A percentile compares a stretch with the other conserved stretches of the same genome.
These are phyloP conservation scores for Fraxinus quadrangulata DNA, from an alignment of 257 asterid species.

Conservation along the genomic window DNA sequence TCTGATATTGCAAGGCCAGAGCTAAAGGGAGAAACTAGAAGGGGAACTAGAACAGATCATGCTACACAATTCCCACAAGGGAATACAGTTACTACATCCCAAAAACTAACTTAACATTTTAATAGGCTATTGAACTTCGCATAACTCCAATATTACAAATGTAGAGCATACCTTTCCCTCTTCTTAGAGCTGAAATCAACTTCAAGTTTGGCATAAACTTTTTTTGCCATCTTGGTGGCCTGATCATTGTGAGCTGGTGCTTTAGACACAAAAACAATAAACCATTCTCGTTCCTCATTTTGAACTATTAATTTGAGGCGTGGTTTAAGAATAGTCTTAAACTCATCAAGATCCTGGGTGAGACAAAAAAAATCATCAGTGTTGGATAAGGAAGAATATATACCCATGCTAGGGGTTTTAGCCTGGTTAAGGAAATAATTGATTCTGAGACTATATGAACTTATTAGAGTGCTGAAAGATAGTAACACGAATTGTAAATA, in stretches of 20 bases:
- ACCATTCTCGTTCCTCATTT: conserved; percentile 98
- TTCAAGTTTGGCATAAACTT: conserved; percentile 90
- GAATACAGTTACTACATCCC: conserved; percentile 9
- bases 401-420: conserved; percentile 21
- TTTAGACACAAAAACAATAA: conserved; percentile 88
- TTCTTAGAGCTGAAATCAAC: conserved; percentile 97
- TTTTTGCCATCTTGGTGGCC: conserved; percentile 97
- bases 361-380: conserved; percentile 20
- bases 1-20: not conserved
- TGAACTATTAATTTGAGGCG: conserved; percentile 95
- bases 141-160: conserved; percentile 12
- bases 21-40: not conserved
- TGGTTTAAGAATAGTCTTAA: conserved; percentile 93
- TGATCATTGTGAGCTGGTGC: conserved; percentile 95
- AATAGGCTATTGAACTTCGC: conserved; percentile 12
- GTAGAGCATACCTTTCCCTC: conserved; percentile 77
- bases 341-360: conserved; percentile 93
- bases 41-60: not conserved
- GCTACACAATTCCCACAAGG: not conserved
- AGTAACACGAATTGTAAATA: conserved; percentile 11
- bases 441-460: not conserved
- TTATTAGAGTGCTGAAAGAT: not conserved
- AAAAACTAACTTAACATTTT: conserved; percentile 11
- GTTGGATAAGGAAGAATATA: conserved; percentile 14
- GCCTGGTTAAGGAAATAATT: conserved; percentile 10